Evolutionary conservation across 495 filamentous ascomycete species (phyloP).

Genomic region (Penicillium fimorum): DNA sequence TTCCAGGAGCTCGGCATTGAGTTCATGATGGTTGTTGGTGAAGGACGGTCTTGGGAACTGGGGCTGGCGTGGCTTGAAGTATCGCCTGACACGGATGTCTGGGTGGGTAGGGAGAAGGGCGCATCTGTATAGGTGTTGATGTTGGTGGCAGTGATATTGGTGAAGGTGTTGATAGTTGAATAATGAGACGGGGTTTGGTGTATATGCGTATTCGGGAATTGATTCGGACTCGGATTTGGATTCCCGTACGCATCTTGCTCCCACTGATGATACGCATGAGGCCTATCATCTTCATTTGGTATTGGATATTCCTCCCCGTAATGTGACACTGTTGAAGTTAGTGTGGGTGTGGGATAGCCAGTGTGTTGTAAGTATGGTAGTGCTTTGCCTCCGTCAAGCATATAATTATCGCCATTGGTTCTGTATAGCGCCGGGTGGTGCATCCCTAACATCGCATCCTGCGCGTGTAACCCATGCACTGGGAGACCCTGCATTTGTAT

Average conservation of each 20-base stretch:
- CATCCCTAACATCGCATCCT: constrained; percentile 1
- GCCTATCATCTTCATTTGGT: constrained; percentile 2
- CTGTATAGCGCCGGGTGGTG: neutral
- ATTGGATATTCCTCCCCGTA: constrained; percentile 1
- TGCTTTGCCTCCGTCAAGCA: neutral
- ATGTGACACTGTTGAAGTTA: neutral
- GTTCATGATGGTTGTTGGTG: constrained; percentile 9
- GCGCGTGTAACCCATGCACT: neutral
- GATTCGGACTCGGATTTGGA: neutral
- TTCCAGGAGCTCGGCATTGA: constrained; percentile 25
- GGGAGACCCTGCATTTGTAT: constrained; percentile 11
- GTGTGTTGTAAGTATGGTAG: neutral
- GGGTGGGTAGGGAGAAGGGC: neutral
- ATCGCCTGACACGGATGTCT: neutral
- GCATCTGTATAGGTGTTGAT: neutral
- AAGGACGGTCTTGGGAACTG: neutral
- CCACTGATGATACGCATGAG: constrained; percentile 15
- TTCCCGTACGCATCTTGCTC: constrained; percentile 14
- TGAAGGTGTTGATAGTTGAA: constrained; percentile 11
- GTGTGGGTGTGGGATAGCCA: neutral
- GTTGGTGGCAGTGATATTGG: neutral
- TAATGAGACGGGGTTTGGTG: constrained; percentile 12
- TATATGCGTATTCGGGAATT: neutral
- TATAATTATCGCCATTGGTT: neutral
- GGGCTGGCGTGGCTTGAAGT: neutral